Percentiles rank a stretch among this genome's conserved stretches.
Evolutionary conservation across 176 grass and related monocot species (phyloP).

Genomic region (Saccharum spontaneum): DNA sequence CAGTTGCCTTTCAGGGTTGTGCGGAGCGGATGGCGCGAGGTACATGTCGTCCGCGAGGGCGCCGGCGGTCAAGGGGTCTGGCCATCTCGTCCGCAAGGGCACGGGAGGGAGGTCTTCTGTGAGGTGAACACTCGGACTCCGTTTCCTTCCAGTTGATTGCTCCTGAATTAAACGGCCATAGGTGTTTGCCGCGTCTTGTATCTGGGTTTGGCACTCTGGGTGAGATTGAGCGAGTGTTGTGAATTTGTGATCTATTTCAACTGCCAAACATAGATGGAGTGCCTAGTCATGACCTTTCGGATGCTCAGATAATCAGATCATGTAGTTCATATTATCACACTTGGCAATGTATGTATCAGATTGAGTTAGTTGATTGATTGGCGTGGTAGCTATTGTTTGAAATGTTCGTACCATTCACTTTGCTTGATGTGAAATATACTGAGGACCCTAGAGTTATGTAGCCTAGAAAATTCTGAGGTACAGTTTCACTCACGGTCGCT

Average conservation of each 20-base stretch:
- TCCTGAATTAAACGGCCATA: neutral
- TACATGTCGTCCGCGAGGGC: constrained; percentile 46
- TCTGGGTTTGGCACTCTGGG: neutral
- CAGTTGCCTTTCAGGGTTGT: constrained; percentile 10
- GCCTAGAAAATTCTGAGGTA: neutral
- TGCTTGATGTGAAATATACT: neutral
- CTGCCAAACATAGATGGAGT: neutral
- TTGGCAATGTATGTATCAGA: neutral
- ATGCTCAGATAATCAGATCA: constrained; percentile 13
- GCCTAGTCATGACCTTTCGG: neutral
- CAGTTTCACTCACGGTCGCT: neutral
- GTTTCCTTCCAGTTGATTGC: neutral
- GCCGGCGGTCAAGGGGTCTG: constrained; percentile 66
- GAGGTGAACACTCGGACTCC: constrained; percentile 42
- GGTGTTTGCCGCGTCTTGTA: neutral
- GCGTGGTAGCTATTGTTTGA: neutral
- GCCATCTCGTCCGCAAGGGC: constrained; percentile 83
- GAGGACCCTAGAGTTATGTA: neutral
- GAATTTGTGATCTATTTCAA: neutral
- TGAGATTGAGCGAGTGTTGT: neutral
- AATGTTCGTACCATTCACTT: neutral
- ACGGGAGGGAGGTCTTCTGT: constrained; percentile 90
- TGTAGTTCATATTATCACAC: neutral
- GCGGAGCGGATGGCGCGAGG: constrained; percentile 60
- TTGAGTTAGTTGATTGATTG: neutral